A percentile compares a stretch with the other conserved stretches of the same genome.
phyloP scores from a whole-genome alignment of 1,284 basidiomycete genomes.

The Rhodotorula sp. region DNA sequence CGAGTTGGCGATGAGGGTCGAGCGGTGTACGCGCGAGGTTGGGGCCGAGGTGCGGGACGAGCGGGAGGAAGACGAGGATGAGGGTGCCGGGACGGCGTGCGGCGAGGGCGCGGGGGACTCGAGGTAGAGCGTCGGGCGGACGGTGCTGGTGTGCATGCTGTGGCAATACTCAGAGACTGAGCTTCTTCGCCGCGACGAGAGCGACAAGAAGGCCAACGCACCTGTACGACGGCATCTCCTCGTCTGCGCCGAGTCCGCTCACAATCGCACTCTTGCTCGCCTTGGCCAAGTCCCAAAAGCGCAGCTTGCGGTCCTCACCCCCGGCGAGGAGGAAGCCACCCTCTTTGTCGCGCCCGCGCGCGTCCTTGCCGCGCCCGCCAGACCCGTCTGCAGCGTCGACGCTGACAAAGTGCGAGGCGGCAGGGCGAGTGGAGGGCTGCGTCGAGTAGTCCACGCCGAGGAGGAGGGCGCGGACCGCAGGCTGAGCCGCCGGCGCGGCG shows the following conservation, averaged over 20 bases:
- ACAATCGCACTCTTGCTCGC: constrained; percentile 71
- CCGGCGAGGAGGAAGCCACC: constrained; percentile 75
- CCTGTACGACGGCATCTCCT: constrained; percentile 70
- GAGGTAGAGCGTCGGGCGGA: constrained; percentile 28
- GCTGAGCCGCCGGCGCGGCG: background rate
- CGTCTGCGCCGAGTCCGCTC: constrained; percentile 67
- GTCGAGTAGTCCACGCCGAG: constrained; percentile 32
- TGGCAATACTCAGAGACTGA: background rate
- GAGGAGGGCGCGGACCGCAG: constrained; percentile 27
- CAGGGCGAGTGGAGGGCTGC: constrained; percentile 12
- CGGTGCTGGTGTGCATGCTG: constrained; percentile 28
- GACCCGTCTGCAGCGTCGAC: constrained; percentile 1
- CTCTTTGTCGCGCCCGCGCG: background rate
- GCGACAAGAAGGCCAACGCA: constrained; percentile 48
- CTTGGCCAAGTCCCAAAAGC: constrained; percentile 73
- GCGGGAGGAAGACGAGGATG: constrained; percentile 8
- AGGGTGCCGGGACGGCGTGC: background rate
- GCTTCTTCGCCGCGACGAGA: too few relatives aligned
- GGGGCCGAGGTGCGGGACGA: constrained; percentile 2
- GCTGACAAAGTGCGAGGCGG: constrained; percentile 2
- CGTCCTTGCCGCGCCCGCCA: background rate
- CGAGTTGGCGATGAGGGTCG: constrained; percentile 72
- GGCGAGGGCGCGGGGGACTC: constrained; percentile 14
- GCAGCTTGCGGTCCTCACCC: constrained; percentile 76
- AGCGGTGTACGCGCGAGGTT: constrained; percentile 58